Conservation (phyloP, 2,329 filamentous ascomycete genomes). For the Fusarium sp. region DNA sequence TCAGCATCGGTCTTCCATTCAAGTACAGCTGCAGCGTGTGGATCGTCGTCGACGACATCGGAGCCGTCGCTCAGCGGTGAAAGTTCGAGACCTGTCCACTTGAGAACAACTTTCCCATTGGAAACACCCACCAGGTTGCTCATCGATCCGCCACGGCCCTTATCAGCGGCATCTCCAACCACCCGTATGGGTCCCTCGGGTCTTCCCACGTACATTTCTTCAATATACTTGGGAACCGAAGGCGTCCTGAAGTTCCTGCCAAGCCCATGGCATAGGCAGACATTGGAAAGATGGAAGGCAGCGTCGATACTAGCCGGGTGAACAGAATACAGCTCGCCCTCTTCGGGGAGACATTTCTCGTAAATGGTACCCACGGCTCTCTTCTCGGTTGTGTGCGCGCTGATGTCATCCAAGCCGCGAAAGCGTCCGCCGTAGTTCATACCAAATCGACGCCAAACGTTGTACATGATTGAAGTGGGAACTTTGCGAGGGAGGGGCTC, state of each 20-base stretch:
- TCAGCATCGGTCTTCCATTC: conserved; percentile 17
- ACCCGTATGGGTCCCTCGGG: conserved; percentile 11
- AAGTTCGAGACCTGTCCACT: conserved; percentile 13
- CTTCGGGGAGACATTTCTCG: conserved; percentile 13
- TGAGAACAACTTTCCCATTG: conserved; percentile 14
- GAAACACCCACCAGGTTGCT: conserved; percentile 13
- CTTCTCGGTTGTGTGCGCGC: conserved; percentile 13
- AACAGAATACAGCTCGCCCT: conserved; percentile 9
- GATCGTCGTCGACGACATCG: conserved; percentile 19
- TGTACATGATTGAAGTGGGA: conserved; percentile 15
- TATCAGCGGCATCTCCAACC: conserved; percentile 10
- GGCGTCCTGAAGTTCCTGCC: conserved; percentile 12
- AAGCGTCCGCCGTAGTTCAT: conserved; percentile 15
- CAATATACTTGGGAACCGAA: conserved; percentile 14
- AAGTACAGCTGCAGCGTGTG: conserved; percentile 18
- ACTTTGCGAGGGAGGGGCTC: conserved; percentile 14
- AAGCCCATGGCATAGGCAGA: conserved; percentile 15
- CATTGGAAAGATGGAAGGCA: conserved; percentile 16
- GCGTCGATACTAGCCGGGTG: conserved; percentile 17
- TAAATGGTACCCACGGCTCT: conserved; percentile 11
- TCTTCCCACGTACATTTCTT: conserved; percentile 17
- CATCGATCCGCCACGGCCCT: conserved; percentile 11
- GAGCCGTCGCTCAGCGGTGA: conserved; percentile 13
- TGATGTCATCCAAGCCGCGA: conserved; percentile 13
- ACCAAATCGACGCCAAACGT: conserved; percentile 18